Evolutionary conservation across 805 yeast species (phyloP).

Genomic region (Yamadazyma akitaensis): DNA sequence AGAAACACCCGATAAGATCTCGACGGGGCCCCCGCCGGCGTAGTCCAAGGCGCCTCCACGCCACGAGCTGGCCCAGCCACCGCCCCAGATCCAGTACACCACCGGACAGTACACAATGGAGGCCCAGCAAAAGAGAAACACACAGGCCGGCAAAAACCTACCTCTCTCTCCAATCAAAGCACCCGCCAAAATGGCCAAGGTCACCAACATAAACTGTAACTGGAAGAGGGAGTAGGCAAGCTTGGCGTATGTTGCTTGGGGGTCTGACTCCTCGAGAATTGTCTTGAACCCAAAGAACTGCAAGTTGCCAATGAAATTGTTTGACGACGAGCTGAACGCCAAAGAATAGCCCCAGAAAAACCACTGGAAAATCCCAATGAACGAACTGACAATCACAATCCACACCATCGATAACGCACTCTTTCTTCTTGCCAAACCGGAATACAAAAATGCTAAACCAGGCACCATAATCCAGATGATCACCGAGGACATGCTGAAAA

Average conservation of each 20-base stretch:
- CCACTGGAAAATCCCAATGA: slow-evolving; percentile 85
- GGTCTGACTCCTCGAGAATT: slow-evolving; percentile 48
- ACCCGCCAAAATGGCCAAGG: slow-evolving; percentile 87
- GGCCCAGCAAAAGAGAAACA: slow-evolving; percentile 83
- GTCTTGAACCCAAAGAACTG: slow-evolving; percentile 78
- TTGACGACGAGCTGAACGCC: slow-evolving; percentile 79
- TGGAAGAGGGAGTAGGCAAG: slow-evolving; percentile 83
- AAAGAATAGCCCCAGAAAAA: slow-evolving; percentile 97
- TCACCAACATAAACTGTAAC: slow-evolving; percentile 89
- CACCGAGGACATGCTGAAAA: slow-evolving; percentile 60
- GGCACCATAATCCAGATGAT: slow-evolving; percentile 91
- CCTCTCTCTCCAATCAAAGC: slow-evolving; percentile 89
- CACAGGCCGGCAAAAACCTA: slow-evolving; percentile 76
- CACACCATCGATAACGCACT: slow-evolving; percentile 86
- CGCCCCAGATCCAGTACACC: slow-evolving; percentile 96
- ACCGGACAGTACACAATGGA: slow-evolving; percentile 91
- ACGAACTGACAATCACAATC: slow-evolving; percentile 69
- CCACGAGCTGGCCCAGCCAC: slow-evolving; percentile 80
- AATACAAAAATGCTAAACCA: slow-evolving; percentile 87
- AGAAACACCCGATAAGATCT: slow-evolving; percentile 84
- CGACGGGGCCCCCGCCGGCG: slow-evolving; percentile 99
- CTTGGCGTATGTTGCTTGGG: slow-evolving; percentile 63
- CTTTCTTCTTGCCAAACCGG: slow-evolving; percentile 87
- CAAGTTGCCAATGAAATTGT: slow-evolving; percentile 85
- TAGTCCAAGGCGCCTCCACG: slow-evolving; percentile 91